Percentiles rank a stretch among this genome's conserved stretches.
phyloP scores from a whole-genome alignment of 2,329 filamentous ascomycete species.

The Monosporascus ibericus region DNA sequence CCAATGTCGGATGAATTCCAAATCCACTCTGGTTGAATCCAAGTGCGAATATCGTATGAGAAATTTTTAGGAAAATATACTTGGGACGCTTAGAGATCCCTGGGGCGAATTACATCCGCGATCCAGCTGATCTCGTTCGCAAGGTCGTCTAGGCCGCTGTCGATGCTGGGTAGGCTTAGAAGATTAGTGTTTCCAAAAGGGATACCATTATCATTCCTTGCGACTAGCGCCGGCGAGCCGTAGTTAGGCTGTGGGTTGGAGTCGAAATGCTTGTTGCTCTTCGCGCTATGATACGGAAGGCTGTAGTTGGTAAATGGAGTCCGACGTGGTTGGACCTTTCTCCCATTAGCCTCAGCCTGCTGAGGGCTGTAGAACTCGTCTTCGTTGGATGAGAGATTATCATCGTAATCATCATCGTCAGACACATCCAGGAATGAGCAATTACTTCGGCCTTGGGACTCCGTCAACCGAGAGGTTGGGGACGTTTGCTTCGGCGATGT shows the following conservation, averaged over 20 bases:
- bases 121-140: conserved; percentile 46
- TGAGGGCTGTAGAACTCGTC: conserved; percentile 25
- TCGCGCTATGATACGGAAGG: conserved; percentile 32
- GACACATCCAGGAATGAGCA: conserved; percentile 42
- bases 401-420: conserved; percentile 38
- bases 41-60: neutral
- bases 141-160: conserved; percentile 29
- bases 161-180: conserved; percentile 22
- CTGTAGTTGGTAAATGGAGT: conserved; percentile 38
- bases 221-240: conserved; percentile 24
- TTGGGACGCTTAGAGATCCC: conserved; percentile 12
- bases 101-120: conserved; percentile 38
- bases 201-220: conserved; percentile 19
- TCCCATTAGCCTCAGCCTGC: neutral
- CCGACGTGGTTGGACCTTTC: neutral
- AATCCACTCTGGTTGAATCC: neutral
- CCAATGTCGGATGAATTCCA: neutral
- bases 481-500: conserved; percentile 24
- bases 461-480: conserved; percentile 30
- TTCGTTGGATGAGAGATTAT: conserved; percentile 27
- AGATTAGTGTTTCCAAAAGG: conserved; percentile 17
- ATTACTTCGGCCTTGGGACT: conserved; percentile 30
- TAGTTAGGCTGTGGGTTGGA: conserved; percentile 1
- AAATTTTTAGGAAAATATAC: neutral
- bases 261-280: conserved; percentile 16